These are phyloP conservation scores for Leishmania amazonensis DNA, from an alignment of 208 protist species.

Conservation along the genomic window DNA sequence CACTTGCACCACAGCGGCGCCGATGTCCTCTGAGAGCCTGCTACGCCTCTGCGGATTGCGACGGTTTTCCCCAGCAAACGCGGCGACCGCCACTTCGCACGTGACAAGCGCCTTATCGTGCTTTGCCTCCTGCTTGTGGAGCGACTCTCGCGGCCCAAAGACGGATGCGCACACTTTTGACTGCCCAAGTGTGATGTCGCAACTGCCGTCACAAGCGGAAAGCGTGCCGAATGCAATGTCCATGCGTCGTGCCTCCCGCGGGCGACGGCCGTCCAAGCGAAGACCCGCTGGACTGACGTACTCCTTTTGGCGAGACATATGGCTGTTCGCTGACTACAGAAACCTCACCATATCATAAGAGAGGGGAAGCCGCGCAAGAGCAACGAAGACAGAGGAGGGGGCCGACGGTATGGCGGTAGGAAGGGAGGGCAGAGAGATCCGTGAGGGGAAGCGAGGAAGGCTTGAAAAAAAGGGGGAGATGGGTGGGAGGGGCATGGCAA, in stretches of 20 bases:
- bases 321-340: neutral
- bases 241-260: slow-evolving; percentile 62
- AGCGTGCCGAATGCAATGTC: slow-evolving; percentile 71
- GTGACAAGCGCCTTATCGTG: slow-evolving; percentile 73
- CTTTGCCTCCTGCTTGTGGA: slow-evolving; percentile 56
- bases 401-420: neutral
- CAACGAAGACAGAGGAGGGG: neutral
- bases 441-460: neutral
- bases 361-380: neutral
- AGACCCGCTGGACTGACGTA: slow-evolving; percentile 86
- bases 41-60: slow-evolving; percentile 65
- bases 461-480: neutral
- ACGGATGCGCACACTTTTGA: slow-evolving; percentile 76
- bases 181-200: slow-evolving; percentile 52
- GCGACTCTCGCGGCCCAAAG: slow-evolving; percentile 68
- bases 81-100: slow-evolving; percentile 81
- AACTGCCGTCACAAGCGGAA: slow-evolving; percentile 75
- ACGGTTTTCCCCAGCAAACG: slow-evolving; percentile 72
- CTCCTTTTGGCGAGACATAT: slow-evolving; percentile 61
- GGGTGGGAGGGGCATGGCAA: neutral
- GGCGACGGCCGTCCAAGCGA: slow-evolving; percentile 78
- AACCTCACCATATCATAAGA: neutral
- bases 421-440: neutral
- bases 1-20: slow-evolving; percentile 69
- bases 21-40: slow-evolving; percentile 76